Evolutionary conservation across 345 rosid species (phyloP), one percentile per base, ranked within the genome.

Genomic region (Gossypium thurberi): DNA sequence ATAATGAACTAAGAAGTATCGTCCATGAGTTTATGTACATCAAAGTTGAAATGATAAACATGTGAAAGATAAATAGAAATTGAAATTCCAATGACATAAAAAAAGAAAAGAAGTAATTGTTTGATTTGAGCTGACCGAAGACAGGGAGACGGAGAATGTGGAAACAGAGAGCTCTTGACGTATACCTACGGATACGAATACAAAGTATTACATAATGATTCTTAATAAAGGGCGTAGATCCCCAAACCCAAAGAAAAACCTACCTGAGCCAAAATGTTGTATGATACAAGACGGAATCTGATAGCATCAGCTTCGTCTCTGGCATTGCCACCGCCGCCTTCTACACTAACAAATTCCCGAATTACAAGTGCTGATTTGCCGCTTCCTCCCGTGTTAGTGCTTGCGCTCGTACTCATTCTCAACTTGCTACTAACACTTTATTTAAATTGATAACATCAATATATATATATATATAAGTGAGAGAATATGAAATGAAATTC

Each of bases 71-170:
- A 17, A 2, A 46, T n/a, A 15, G 65, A 61, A 28, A 61, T 33
- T 58, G 9, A 6, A 40, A 63, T 37, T 20, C 52, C 3, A 43
- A 47, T 23, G 25, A 55, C 59, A 55, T 18, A 20, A 21, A 10
- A 6, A 21, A 43, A 2, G 15, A 46, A 58, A 33, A 67, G 6
- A 75, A 66, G 55, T 7, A 14, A 12, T 21, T 46, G 51, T 21
- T 47, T 80, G 85, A 55, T 20, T 55, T 20, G 14, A 67, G n/a
- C 33, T 80, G 83, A 95, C 98, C 86, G 87, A 80, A 92, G 96
- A 75, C 89, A 86, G 64, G 97, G 80, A 79, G 92, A 77, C 62
- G 98, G 99, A 70, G 98, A 88, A 71, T 92, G 89, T 17, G 97
- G 97, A 72, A 91, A 84, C 12, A 78, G 69, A 25, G 88, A 75